Evolutionary conservation across 2,329 filamentous ascomycete genomes (phyloP), one percentile per base, ranked within the genome.

Genomic region (Blastomyces parvus): DNA sequence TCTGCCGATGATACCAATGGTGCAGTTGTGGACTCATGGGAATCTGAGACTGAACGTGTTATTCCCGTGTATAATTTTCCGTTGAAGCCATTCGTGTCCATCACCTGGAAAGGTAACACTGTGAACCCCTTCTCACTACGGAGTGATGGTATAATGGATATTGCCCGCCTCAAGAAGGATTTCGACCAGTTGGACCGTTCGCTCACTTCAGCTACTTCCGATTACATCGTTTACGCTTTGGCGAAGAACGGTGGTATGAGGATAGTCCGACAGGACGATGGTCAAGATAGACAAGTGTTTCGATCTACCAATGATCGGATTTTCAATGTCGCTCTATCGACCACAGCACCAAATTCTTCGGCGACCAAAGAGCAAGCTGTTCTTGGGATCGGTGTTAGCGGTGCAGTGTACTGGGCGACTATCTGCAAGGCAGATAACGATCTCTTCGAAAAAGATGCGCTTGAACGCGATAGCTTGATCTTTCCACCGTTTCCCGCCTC

Each of bases 151-250:
- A 87, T 96, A 70, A 89, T 96, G 81, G 91, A 96, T 69, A 94
- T 99, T 72, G 93, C 94, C 60, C 86, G 91, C 64, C 82, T 97
- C 67, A 96, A 96, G 82, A 97, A 97, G 79, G 91, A 96, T 5
- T 97, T 97, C 70, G 94, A 99, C 72, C 94, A 97, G 78, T 88
- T 97, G 66, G 94, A 99, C 73, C 89, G 95, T 67, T 95, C 92
- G 66, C 83, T 99, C 40, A 93, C 93, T 59, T 89, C 92, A 5
- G 92, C 93, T 22, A 93, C 91, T 33, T 87, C 90, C 72, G 88
- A 88, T 65, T 96, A 94, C 78, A 97, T 99, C 76, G 88, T 90
- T 6, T 99, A 97, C 71, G 91, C 91, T 53, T 90, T 96, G 81
- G 90, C 90, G 53, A 97, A 96, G 80, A 90, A 91, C 68, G 91